These are phyloP conservation scores for Endothia cerciana DNA, from an alignment of 2,329 filamentous ascomycete species.

Conservation along the genomic window DNA sequence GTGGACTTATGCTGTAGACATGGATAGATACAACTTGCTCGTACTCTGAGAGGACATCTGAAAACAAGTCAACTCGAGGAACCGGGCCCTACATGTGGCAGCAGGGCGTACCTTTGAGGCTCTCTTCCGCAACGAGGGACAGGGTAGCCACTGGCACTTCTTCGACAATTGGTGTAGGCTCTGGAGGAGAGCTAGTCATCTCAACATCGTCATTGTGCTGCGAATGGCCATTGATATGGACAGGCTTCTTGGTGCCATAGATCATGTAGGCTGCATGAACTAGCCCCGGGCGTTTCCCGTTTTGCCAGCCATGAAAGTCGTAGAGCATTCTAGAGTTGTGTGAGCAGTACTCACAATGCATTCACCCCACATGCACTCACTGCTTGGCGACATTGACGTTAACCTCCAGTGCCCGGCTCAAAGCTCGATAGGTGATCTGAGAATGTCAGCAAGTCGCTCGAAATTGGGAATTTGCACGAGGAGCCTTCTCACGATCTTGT, in stretches of 20 bases:
- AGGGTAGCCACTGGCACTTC: conserved; percentile 61
- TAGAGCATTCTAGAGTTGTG: conserved; percentile 70
- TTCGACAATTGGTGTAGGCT: conserved; percentile 54
- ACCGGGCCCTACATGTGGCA: not conserved
- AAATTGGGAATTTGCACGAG: conserved; percentile 19
- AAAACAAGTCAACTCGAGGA: conserved; percentile 29
- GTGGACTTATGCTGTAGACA: conserved; percentile 81
- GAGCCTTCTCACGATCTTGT: conserved; percentile 63
- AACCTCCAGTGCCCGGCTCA: conserved; percentile 82
- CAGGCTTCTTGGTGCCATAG: conserved; percentile 65
- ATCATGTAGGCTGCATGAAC: conserved; percentile 94
- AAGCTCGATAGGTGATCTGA: conserved; percentile 82
- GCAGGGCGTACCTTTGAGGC: conserved; percentile 61
- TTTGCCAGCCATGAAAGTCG: conserved; percentile 82
- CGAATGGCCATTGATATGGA: conserved; percentile 34
- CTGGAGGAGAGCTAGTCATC: conserved; percentile 68
- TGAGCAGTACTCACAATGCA: not conserved
- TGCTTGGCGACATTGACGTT: conserved; percentile 89
- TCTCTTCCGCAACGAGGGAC: conserved; percentile 71
- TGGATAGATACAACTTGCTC: conserved; percentile 78
- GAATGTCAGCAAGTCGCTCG: conserved; percentile 20
- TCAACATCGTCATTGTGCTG: conserved; percentile 67
- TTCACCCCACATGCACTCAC: conserved; percentile 51
- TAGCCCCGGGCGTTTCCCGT: conserved; percentile 70
- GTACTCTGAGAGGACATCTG: conserved; percentile 71